A percentile compares a stretch with the other conserved stretches of the same genome.
phyloP scores from a whole-genome alignment of 2,329 filamentous ascomycete species.

The Fusarium sp. region DNA sequence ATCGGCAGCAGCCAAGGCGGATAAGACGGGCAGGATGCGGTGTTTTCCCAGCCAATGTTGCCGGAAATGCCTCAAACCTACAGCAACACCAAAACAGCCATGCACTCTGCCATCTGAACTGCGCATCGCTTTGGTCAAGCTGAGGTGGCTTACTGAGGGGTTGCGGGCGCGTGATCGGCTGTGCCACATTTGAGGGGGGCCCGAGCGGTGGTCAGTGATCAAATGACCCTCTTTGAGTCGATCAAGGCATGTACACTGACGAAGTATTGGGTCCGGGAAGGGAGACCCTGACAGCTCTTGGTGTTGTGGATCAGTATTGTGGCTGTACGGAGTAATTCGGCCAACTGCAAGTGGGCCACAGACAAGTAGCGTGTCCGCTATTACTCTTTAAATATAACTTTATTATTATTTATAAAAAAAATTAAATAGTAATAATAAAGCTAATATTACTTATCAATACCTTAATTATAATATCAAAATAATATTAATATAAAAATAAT shows the following conservation, averaged over 20 bases:
- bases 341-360: too few relatives aligned
- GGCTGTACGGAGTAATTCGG: too few relatives aligned
- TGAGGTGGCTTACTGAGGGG: background rate
- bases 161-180: background rate
- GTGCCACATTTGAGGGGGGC: background rate
- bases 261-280: background rate
- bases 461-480: too few relatives aligned
- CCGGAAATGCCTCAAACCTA: background rate
- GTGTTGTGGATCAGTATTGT: too few relatives aligned
- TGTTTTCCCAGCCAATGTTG: background rate
- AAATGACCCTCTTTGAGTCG: background rate
- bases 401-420: too few relatives aligned
- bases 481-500: too few relatives aligned
- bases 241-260: background rate
- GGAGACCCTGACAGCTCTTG: background rate
- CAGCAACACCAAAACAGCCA: background rate
- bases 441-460: too few relatives aligned
- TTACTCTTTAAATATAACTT: too few relatives aligned
- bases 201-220: background rate
- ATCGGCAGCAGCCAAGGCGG: background rate
- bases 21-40: background rate
- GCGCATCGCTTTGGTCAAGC: background rate
- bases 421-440: too few relatives aligned
- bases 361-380: too few relatives aligned
- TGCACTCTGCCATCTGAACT: background rate